These are phyloP conservation scores for Yamadazyma diddensiae DNA, from an alignment of 1,139 yeast species.

Conservation along the genomic window DNA sequence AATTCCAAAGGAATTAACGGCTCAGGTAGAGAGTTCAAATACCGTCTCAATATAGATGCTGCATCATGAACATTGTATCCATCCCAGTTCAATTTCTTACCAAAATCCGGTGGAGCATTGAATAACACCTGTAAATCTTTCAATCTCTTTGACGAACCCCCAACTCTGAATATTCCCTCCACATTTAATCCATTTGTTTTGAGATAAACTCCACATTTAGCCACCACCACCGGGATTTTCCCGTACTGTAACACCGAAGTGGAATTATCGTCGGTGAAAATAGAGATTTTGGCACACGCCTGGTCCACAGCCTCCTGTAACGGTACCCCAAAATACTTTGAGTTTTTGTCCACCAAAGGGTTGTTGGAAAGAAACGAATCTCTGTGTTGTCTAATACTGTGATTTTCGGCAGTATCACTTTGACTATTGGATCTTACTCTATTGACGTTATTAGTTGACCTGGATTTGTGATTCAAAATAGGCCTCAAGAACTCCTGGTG, in stretches of 20 bases:
- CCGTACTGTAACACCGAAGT: slow-evolving; percentile 70
- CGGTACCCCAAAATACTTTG: slow-evolving; percentile 81
- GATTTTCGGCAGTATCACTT: slow-evolving; percentile 23
- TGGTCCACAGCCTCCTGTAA: slow-evolving; percentile 65
- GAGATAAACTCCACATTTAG: slow-evolving; percentile 85
- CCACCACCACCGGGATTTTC: slow-evolving; percentile 84
- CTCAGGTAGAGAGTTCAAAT: slow-evolving; percentile 83
- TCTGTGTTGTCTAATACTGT: slow-evolving; percentile 49
- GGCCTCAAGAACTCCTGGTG: slow-evolving; percentile 42
- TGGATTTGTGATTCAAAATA: slow-evolving; percentile 45
- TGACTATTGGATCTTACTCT: slow-evolving; percentile 39
- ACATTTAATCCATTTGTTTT: slow-evolving; percentile 73
- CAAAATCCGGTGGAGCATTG: slow-evolving; percentile 85
- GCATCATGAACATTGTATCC: slow-evolving; percentile 98
- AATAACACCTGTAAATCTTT: slow-evolving; percentile 82
- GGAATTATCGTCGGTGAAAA: slow-evolving; percentile 48
- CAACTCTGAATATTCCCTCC: slow-evolving; percentile 91
- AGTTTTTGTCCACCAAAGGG: slow-evolving; percentile 45
- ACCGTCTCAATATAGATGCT: slow-evolving; percentile 83
- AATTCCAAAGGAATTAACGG: slow-evolving; percentile 80
- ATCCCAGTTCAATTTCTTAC: slow-evolving; percentile 85
- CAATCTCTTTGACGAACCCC: slow-evolving; percentile 87
- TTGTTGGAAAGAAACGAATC: slow-evolving; percentile 52
- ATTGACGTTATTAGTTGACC: slow-evolving; percentile 48
- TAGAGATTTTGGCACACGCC: slow-evolving; percentile 74